Evolutionary conservation across 2,329 filamentous ascomycete genomes (phyloP), one percentile per base, ranked within the genome.

Genomic region (Talaromyces amestolkiae): DNA sequence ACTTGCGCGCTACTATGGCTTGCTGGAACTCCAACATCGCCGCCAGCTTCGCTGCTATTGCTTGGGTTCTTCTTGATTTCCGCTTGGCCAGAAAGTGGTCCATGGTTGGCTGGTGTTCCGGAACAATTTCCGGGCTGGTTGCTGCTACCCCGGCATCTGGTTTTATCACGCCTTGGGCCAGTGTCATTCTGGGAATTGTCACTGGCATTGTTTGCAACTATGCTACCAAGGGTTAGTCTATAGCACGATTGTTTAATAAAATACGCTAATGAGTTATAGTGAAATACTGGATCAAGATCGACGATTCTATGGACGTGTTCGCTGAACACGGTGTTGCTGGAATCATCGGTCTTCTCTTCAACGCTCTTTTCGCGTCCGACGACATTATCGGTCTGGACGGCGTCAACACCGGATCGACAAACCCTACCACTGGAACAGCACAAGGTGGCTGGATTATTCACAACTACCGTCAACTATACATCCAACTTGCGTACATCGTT

Each of bases 1-100:
- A 97, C 83, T 85, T 98, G 63, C 91, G 95, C 70, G 95, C 95
- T 64, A 89, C 91, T 70, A 96, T 97, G 89, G 94, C 95, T 64
- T 97, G 92, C 87, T 99, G 93, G 94, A 98, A 98, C 85, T 92
- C 91, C 66, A 97, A 95, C 83, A 78, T 97, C 74, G 95, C 92
- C 58, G 94, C 92, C 77, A 92, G 93, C 83, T 96, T 97, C 74
- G 94, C 88, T 47, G 90, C 92, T 69, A 91, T 95, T 79, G 91
- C 93, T 63, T 99, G 95, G 95, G 93, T 93, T 73, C 80, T 98
- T 58, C 92, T 98, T 73, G 95, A 99, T 86, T 98, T 89, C 87
- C 90, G 95, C 67, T 87, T 98, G 66, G 93, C 93, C 66, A 89
- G 89, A 80, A 97, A 97, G 84, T 97, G 93, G 93, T 97, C 87